A percentile compares a stretch with the other conserved stretches of the same genome.
Evolutionary conservation across 164 flowering plant genomes (phyloP).

Genomic region (Dillenia turbinata): DNA sequence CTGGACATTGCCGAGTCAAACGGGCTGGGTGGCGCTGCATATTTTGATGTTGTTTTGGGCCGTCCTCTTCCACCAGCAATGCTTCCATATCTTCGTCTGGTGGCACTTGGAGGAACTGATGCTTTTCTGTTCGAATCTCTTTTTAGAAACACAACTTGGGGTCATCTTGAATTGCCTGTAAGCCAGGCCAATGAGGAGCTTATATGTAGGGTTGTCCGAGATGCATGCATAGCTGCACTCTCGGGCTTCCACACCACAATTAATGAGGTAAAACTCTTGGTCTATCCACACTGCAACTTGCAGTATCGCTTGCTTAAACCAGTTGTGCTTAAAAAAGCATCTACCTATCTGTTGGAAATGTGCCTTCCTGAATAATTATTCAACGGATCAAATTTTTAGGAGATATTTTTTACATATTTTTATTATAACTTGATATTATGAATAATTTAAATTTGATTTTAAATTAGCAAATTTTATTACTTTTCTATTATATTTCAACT

Average conservation of each 20-base stretch:
- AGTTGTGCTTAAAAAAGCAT: too few species aligned
- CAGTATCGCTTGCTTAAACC: too few species aligned
- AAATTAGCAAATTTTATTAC: too few species aligned
- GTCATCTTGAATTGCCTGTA: conserved; percentile 73
- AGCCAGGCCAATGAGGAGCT: conserved; percentile 87
- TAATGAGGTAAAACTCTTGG: conserved; percentile 55
- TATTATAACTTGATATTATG: too few species aligned
- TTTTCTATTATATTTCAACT: too few species aligned
- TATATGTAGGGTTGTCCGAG: conserved; percentile 65
- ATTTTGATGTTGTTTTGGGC: conserved; percentile 68
- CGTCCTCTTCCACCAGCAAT: conserved; percentile 57
- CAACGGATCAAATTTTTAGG: too few species aligned
- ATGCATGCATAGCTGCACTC: conserved; percentile 74
- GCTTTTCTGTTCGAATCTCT: conserved; percentile 90
- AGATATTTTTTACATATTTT: too few species aligned
- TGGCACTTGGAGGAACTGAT: conserved; percentile 85
- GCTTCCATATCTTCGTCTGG: conserved; percentile 77
- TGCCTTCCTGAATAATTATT: too few species aligned
- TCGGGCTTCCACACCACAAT: conserved; percentile 68
- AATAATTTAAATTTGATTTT: too few species aligned
- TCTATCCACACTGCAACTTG: too few species aligned
- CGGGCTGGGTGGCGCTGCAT: conserved; percentile 67
- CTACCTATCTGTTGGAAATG: too few species aligned
- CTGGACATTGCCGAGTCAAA: conserved; percentile 88
- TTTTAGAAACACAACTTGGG: conserved; percentile 84